Conservation (phyloP, 2,329 filamentous ascomycete species). For the Fusarium nisikadoi region DNA sequence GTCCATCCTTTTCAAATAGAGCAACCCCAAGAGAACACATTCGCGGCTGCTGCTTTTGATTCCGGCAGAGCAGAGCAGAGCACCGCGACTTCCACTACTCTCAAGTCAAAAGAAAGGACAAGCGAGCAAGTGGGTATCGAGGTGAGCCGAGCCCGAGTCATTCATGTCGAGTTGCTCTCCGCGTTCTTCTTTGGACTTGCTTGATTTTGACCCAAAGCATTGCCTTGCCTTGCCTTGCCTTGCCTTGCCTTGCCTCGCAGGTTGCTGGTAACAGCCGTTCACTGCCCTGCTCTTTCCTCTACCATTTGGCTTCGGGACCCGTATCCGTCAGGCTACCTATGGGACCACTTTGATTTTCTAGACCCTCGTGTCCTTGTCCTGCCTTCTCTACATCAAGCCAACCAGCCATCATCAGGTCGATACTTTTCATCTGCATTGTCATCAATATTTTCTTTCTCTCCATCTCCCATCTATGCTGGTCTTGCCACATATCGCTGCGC, state of each 20-base stretch:
- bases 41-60: constrained; percentile 18
- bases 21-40: constrained; percentile 21
- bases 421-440: constrained; percentile 17
- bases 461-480: constrained; percentile 22
- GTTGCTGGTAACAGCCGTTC: constrained; percentile 48
- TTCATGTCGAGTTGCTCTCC: constrained; percentile 47
- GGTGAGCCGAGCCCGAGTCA: constrained; percentile 48
- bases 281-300: constrained; percentile 31
- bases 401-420: constrained; percentile 41
- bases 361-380: constrained; percentile 35
- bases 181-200: constrained; percentile 38
- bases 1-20: constrained; percentile 20
- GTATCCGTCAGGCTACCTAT: constrained; percentile 21
- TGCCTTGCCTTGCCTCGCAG: constrained; percentile 26
- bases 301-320: constrained; percentile 14
- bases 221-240: neutral
- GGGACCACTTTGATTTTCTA: constrained; percentile 42
- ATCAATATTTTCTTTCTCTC: constrained; percentile 23
- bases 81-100: constrained; percentile 24
- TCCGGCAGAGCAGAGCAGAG: constrained; percentile 21
- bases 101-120: constrained; percentile 29
- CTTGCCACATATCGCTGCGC: constrained; percentile 17
- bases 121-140: constrained; percentile 42
- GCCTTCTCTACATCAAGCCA: constrained; percentile 19
- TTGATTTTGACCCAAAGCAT: constrained; percentile 19